These are phyloP conservation scores for Phytophthora capsici DNA, from an alignment of 352 stramenopile genomes.

Conservation along the genomic window DNA sequence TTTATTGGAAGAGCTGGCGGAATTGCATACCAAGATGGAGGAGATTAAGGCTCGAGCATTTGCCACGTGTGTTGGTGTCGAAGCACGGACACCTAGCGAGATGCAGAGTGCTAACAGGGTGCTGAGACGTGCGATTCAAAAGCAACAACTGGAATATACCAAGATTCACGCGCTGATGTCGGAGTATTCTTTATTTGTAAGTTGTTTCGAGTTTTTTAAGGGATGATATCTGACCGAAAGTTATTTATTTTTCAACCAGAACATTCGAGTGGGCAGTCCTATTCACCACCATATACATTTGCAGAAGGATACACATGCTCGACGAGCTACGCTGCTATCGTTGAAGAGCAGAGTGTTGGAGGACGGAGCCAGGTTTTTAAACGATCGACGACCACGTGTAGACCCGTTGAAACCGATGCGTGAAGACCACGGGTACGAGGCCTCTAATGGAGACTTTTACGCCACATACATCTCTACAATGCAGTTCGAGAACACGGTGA, in stretches of 20 bases:
- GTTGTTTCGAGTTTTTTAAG: background rate
- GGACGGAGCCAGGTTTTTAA: conserved; percentile 36
- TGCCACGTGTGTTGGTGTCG: conserved; percentile 18
- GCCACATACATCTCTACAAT: conserved; percentile 34
- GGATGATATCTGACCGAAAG: conserved; percentile 1
- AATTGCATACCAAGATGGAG: conserved; percentile 41
- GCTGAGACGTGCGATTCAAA: conserved; percentile 34
- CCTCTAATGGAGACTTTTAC: conserved; percentile 38
- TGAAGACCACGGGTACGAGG: conserved; percentile 44
- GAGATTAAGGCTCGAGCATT: conserved; percentile 30
- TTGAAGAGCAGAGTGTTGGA: conserved; percentile 39
- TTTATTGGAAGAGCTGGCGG: conserved; percentile 35
- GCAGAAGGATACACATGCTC: conserved; percentile 23
- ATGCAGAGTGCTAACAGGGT: conserved; percentile 35
- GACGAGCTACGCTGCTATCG: conserved; percentile 22
- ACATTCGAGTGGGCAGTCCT: conserved; percentile 39
- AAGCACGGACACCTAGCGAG: conserved; percentile 26
- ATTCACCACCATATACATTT: conserved; percentile 41
- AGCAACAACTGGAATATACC: conserved; percentile 37
- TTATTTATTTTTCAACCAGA: conserved; percentile 22
- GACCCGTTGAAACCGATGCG: conserved; percentile 39
- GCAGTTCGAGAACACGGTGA: conserved; percentile 48
- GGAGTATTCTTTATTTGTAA: conserved; percentile 46
- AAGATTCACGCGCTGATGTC: conserved; percentile 43
- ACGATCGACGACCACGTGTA: conserved; percentile 26